Percentiles rank a stretch among this genome's conserved stretches.
Conservation (phyloP, 768 basidiomycete genomes). For the Pleurotus cornucopiae region DNA sequence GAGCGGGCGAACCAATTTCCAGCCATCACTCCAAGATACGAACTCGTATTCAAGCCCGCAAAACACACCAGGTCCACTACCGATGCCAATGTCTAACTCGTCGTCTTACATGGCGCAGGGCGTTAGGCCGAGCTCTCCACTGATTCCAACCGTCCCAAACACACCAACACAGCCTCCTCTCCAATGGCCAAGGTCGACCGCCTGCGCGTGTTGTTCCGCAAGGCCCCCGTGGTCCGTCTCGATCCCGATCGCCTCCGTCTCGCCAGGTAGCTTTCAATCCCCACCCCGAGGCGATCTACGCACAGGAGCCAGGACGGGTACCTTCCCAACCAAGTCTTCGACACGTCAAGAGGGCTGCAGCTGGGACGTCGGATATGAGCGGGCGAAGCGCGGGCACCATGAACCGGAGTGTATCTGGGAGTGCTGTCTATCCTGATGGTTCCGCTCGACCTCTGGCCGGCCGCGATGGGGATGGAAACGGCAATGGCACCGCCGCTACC, state of each 20-base stretch:
- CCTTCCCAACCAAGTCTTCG: neutral
- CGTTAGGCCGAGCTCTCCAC: neutral
- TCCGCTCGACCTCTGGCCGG: neutral
- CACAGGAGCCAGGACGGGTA: neutral
- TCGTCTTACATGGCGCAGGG: neutral
- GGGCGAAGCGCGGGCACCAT: neutral
- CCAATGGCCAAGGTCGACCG: neutral
- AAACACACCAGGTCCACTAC: neutral
- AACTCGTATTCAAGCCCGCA: neutral
- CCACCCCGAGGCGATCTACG: neutral
- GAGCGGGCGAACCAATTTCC: constrained; percentile 5
- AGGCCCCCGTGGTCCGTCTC: neutral
- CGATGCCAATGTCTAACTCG: neutral
- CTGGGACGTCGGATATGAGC: neutral
- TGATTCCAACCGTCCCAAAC: constrained; percentile 5
- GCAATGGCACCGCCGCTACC: neutral
- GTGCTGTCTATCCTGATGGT: neutral
- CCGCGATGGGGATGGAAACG: neutral
- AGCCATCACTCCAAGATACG: neutral
- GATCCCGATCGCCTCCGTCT: neutral
- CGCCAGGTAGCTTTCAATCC: constrained; percentile 1
- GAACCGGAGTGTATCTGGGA: neutral
- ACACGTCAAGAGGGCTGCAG: neutral
- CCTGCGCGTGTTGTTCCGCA: neutral
- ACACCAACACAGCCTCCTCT: constrained; percentile 1